A percentile compares a stretch with the other conserved stretches of the same genome.
Evolutionary conservation across 495 filamentous ascomycete genomes (phyloP).

Genomic region (Penicillium parvum): DNA sequence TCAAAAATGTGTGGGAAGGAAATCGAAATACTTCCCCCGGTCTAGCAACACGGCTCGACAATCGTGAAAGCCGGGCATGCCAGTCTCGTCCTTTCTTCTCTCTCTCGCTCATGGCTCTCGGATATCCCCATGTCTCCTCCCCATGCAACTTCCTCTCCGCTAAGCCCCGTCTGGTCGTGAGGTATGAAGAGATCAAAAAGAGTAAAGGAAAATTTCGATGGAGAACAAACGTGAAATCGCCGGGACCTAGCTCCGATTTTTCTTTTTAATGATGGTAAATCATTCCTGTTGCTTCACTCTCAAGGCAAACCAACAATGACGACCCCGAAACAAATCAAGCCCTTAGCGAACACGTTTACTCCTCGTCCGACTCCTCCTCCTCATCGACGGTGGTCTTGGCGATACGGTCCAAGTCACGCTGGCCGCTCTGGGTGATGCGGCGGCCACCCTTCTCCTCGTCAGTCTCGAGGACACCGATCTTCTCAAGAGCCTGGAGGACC

Average conservation of each 20-base stretch:
- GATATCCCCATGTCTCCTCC: conserved; percentile 21
- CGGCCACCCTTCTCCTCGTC: conserved; percentile 97
- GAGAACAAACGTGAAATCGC: conserved; percentile 26
- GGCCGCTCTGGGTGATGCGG: conserved; percentile 91
- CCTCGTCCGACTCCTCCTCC: conserved; percentile 49
- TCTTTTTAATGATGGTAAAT: conserved; percentile 24
- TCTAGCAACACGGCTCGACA: conserved; percentile 7
- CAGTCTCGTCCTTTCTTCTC: conserved; percentile 28
- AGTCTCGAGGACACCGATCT: conserved; percentile 94
- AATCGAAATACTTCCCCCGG: conserved; percentile 16
- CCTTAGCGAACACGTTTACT: conserved; percentile 45
- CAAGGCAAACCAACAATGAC: conserved; percentile 22
- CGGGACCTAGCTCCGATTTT: conserved; percentile 32
- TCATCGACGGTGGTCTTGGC: conserved; percentile 52
- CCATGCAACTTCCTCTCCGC: conserved; percentile 28
- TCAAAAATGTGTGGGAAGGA: conserved; percentile 21
- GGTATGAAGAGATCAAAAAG: too few relatives aligned
- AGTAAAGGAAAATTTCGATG: conserved; percentile 19
- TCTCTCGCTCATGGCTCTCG: conserved; percentile 23
- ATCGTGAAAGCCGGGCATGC: conserved; percentile 7
- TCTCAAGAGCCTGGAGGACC: conserved; percentile 92
- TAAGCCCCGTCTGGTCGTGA: conserved; percentile 33
- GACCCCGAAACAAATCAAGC: conserved; percentile 35
- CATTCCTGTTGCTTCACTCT: conserved; percentile 21
- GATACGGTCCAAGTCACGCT: conserved; percentile 96